Evolutionary conservation across 2,329 filamentous ascomycete genomes (phyloP), one percentile per base, ranked within the genome.

Genomic region (Cyphellophora attinorum): DNA sequence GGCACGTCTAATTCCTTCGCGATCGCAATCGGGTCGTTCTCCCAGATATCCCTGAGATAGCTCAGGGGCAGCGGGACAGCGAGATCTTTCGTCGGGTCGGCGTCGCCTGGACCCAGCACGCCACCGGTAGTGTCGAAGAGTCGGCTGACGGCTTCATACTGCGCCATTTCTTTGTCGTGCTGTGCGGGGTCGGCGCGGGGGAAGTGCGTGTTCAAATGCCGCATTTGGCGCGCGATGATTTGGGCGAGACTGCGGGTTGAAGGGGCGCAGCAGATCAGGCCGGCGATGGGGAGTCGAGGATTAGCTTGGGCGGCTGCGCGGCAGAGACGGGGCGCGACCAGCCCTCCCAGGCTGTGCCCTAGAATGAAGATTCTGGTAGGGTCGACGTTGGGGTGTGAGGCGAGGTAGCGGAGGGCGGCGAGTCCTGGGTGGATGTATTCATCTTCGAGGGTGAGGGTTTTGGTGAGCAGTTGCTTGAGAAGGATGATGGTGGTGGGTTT

Each of bases 331-430:
- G 21, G 21, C 21, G 21, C 21, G n/a, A 25, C 21, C 8, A n/a
- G 8, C 8, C 21, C 21, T 8, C 21, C 21, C 8, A 25, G 21
- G n/a, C 21, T 25, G 21, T n/a, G 8, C 8, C 21, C 21, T 8
- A 25, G 21, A n/a, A 25, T 25, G 21, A 25, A 25, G 21, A 25
- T 25, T n/a, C n/a, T 25, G 21, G 8, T 25, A n/a, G 21, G 21
- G n/a, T 25, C 21, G 8, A 25, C 21, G 8, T 8, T 8, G 8
- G 8, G 8, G n/a, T 25, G 21, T 8, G 8, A 8, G 21, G 8
- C n/a, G 21, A 25, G 21, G 8, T n/a, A 25, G 8, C n/a, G 8
- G 8, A 25, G n/a, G 8, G 21, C 21, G 21, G 21, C 21, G 8
- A n/a, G 8, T 8, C 8, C 8, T 8, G 21, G 21, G 8, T 8